phyloP scores from a whole-genome alignment of 202 grass and related monocot species.

The Carex arenaria region DNA sequence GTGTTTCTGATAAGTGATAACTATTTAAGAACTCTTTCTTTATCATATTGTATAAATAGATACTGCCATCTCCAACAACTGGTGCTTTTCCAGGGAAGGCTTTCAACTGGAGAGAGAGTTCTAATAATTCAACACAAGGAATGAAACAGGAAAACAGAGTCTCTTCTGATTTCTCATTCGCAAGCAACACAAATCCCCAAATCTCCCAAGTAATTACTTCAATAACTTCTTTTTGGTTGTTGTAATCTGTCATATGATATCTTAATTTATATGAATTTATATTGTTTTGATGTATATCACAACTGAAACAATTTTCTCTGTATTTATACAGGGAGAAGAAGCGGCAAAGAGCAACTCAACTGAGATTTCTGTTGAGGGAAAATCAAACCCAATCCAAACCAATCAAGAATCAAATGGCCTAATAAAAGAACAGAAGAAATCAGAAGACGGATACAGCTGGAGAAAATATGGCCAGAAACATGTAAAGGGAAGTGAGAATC shows the following conservation, averaged over 20 bases:
- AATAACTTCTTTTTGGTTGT: neutral
- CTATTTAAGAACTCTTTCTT: neutral
- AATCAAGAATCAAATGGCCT: slow-evolving; percentile 15
- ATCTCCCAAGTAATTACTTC: slow-evolving; percentile 8
- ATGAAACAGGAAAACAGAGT: neutral
- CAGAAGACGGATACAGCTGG: slow-evolving; percentile 86
- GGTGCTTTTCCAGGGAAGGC: slow-evolving; percentile 54
- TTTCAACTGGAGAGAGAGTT: slow-evolving; percentile 42
- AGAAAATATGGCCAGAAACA: slow-evolving; percentile 94
- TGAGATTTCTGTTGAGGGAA: slow-evolving; percentile 14
- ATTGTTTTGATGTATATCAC: neutral
- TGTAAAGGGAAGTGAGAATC: slow-evolving; percentile 89
- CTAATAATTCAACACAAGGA: slow-evolving; percentile 31
- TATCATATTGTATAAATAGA: slow-evolving; percentile 19
- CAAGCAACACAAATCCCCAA: slow-evolving; percentile 19
- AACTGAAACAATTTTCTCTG: neutral
- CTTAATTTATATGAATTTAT: neutral
- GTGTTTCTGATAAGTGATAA: neutral
- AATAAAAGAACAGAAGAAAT: slow-evolving; percentile 23
- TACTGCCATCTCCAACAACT: slow-evolving; percentile 65
- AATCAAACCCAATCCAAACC: neutral
- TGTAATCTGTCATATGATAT: neutral
- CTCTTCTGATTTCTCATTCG: slow-evolving; percentile 52
- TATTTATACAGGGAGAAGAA: slow-evolving; percentile 2
- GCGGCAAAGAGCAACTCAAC: neutral